Conservation (phyloP, 768 basidiomycete genomes). For the Leccinum variicolor region DNA sequence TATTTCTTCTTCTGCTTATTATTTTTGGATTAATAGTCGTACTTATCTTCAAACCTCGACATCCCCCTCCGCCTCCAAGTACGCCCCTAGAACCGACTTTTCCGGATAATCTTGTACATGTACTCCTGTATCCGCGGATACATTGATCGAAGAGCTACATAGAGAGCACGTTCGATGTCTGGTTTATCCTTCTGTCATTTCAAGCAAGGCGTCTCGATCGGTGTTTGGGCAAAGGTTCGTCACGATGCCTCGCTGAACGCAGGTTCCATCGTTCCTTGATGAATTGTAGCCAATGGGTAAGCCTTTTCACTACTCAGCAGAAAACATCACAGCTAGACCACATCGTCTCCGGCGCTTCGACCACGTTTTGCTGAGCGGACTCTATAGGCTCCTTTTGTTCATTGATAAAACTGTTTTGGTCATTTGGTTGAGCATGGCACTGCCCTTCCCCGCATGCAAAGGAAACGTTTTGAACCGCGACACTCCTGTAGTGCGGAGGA, state of each 20-base stretch:
- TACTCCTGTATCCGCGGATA: constrained; percentile 33
- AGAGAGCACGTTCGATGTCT: constrained; percentile 13
- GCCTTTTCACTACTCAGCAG: constrained; percentile 3
- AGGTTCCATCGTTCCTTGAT: constrained; percentile 5
- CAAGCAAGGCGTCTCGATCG: constrained; percentile 2
- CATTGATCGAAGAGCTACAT: constrained; percentile 21
- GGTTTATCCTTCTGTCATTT: constrained; percentile 2
- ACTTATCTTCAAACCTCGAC: constrained; percentile 89
- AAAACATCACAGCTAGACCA: constrained; percentile 1
- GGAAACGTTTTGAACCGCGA: neutral
- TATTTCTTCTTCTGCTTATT: constrained; percentile 85
- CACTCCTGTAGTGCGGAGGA: neutral
- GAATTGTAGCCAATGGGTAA: constrained; percentile 9
- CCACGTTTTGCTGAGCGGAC: constrained; percentile 3
- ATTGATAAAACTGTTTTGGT: constrained; percentile 20
- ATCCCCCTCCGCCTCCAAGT: constrained; percentile 37
- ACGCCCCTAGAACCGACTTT: constrained; percentile 24
- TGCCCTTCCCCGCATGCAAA: neutral
- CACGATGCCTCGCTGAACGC: neutral
- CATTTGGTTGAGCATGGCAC: constrained; percentile 9
- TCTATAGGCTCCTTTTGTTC: constrained; percentile 3
- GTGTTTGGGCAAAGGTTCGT: constrained; percentile 18
- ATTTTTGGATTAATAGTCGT: constrained; percentile 86
- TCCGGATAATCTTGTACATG: constrained; percentile 28
- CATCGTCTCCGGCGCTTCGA: constrained; percentile 8